Conservation (phyloP, 495 filamentous ascomycete species). For the Poronia punctata region DNA sequence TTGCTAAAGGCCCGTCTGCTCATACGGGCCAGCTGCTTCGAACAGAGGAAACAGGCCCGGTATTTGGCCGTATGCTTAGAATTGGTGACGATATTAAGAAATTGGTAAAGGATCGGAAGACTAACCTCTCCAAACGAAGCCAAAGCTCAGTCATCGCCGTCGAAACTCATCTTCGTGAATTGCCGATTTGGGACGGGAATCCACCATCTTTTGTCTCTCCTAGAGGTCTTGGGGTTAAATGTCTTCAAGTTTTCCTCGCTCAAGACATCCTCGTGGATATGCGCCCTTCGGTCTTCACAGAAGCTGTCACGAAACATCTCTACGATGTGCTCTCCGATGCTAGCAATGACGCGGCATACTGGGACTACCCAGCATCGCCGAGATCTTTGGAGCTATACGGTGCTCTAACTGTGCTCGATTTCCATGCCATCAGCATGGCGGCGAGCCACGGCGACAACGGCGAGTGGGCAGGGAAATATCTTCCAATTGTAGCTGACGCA, state of each 20-base stretch:
- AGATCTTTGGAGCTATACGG: conserved; percentile 33
- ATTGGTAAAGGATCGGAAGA: conserved; percentile 54
- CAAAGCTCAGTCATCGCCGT: conserved; percentile 49
- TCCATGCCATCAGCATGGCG: conserved; percentile 35
- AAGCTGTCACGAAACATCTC: conserved; percentile 41
- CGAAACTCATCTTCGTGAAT: conserved; percentile 38
- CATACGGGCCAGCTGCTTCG: conserved; percentile 46
- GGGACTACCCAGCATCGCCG: conserved; percentile 25
- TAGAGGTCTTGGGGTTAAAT: conserved; percentile 55
- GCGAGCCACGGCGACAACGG: conserved; percentile 23
- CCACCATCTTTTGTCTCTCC: conserved; percentile 49
- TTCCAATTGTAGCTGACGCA: conserved; percentile 32
- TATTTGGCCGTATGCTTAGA: conserved; percentile 49
- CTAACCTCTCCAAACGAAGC: conserved; percentile 60
- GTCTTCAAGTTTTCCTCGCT: conserved; percentile 53
- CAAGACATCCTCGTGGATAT: conserved; percentile 39
- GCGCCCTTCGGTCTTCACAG: conserved; percentile 40
- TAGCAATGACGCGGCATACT: conserved; percentile 23
- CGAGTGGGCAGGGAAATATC: conserved; percentile 33
- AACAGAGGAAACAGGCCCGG: conserved; percentile 38
- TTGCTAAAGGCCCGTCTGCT: conserved; percentile 43
- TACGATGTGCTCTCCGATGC: conserved; percentile 40
- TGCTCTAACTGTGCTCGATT: conserved; percentile 34
- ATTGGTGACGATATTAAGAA: conserved; percentile 43
- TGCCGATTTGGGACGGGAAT: conserved; percentile 51